These are phyloP conservation scores for Prunus mume DNA, from an alignment of 306 rosid species.

Conservation along the genomic window DNA sequence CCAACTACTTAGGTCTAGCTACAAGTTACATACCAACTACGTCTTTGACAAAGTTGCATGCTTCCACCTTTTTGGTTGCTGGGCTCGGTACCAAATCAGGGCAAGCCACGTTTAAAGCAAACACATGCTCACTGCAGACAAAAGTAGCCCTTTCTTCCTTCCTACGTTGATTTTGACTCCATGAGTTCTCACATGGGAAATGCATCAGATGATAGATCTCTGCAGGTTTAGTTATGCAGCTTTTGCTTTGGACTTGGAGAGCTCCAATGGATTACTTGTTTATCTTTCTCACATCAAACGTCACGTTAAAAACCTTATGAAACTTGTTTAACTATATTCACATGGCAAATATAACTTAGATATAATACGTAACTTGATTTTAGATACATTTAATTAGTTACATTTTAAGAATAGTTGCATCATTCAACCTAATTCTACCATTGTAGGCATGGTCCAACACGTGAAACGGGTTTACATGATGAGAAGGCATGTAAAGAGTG, in stretches of 20 bases:
- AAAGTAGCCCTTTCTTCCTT: not conserved
- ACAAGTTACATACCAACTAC: not conserved
- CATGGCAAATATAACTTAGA: not conserved
- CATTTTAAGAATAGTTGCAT: too few species aligned
- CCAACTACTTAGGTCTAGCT: not conserved
- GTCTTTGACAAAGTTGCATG: not conserved
- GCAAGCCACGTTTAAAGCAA: not conserved
- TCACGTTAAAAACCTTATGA: not conserved
- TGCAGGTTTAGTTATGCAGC: not conserved
- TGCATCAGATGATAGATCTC: too few species aligned
- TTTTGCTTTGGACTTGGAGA: not conserved
- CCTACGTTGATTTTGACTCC: not conserved
- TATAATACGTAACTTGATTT: too few species aligned
- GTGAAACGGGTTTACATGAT: too few species aligned
- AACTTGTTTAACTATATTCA: not conserved
- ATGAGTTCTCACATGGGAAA: conserved; percentile 9
- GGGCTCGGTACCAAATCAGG: not conserved
- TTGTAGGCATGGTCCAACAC: too few species aligned
- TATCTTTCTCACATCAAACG: not conserved
- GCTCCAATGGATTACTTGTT: not conserved
- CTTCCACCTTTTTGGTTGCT: not conserved
- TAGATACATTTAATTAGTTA: too few species aligned
- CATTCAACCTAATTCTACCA: too few species aligned
- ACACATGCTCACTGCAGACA: conserved; percentile 13
- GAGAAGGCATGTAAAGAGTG: not conserved